A percentile compares a stretch with the other conserved stretches of the same genome.
Evolutionary conservation across 768 basidiomycete genomes (phyloP).

Genomic region (Phaeotremella fagi): DNA sequence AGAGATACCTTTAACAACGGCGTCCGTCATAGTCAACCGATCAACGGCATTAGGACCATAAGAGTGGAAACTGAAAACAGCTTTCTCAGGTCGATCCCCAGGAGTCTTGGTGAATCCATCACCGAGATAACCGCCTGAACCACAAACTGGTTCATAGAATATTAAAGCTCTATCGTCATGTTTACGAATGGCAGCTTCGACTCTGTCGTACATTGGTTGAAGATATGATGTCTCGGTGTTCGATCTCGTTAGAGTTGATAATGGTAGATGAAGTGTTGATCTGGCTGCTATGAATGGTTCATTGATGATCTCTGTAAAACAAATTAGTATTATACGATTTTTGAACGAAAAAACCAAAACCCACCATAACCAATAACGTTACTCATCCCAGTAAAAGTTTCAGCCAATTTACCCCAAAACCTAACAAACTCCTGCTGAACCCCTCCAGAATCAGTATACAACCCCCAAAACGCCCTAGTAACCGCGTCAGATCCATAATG

Average conservation of each 20-base stretch:
- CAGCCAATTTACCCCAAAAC: constrained; percentile 21
- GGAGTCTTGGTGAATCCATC: constrained; percentile 21
- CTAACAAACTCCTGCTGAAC: constrained; percentile 17
- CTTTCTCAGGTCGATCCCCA: constrained; percentile 18
- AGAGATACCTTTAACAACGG: constrained; percentile 13
- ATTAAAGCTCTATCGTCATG: constrained; percentile 6
- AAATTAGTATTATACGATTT: background rate
- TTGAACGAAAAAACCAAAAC: background rate
- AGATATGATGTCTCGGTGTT: constrained; percentile 16
- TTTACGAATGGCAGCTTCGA: constrained; percentile 12
- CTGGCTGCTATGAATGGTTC: constrained; percentile 20
- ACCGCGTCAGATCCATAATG: constrained; percentile 17
- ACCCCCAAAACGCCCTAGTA: constrained; percentile 16
- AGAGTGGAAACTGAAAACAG: constrained; percentile 17
- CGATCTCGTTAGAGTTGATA: constrained; percentile 10
- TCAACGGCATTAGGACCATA: constrained; percentile 20
- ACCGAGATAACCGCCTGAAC: constrained; percentile 16
- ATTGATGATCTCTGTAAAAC: constrained; percentile 14
- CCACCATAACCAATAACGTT: constrained; percentile 22
- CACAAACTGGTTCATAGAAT: constrained; percentile 19
- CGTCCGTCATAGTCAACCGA: constrained; percentile 11
- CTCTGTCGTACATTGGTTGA: constrained; percentile 19
- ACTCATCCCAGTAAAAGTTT: constrained; percentile 19
- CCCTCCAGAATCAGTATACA: constrained; percentile 18
- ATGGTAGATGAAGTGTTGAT: constrained; percentile 15